Evolutionary conservation across 148 eudicot genomes (phyloP).

Genomic region (Drosera capensis): DNA sequence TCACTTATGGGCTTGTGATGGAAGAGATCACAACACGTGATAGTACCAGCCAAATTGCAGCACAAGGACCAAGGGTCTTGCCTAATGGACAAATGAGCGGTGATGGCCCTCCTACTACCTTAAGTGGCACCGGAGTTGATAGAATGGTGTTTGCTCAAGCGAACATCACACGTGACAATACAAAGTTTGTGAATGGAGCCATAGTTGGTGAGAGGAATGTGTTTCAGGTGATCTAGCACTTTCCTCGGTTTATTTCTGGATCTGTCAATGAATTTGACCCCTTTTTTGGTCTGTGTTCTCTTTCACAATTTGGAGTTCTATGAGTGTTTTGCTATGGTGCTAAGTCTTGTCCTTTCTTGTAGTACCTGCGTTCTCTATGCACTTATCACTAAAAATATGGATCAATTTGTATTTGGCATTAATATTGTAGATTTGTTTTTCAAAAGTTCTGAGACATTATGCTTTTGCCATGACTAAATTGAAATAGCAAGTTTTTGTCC

Average conservation of each 20-base stretch:
- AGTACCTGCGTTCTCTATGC: too few species aligned
- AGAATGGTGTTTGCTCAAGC: conserved; percentile 88
- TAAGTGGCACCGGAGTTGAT: conserved; percentile 89
- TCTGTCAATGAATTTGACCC: neutral
- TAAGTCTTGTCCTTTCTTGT: too few species aligned
- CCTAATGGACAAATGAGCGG: conserved; percentile 89
- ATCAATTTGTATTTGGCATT: too few species aligned
- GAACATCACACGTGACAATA: conserved; percentile 88
- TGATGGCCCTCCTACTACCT: conserved; percentile 98
- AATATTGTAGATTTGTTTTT: too few species aligned
- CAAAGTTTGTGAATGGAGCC: conserved; percentile 89
- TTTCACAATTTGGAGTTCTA: too few species aligned
- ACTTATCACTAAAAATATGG: too few species aligned
- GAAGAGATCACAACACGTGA: conserved; percentile 93
- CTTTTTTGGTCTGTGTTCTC: too few species aligned
- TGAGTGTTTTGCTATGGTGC: too few species aligned
- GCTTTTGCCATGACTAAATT: too few species aligned
- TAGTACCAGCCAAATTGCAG: conserved; percentile 64
- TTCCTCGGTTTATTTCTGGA: neutral
- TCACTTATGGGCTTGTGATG: conserved; percentile 86
- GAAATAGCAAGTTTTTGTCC: too few species aligned
- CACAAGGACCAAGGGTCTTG: conserved; percentile 78
- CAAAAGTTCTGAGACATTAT: too few species aligned
- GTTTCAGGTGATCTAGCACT: conserved; percentile 52
- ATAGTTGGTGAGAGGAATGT: conserved; percentile 94